A percentile compares a stretch with the other conserved stretches of the same genome.
These are phyloP conservation scores for Phytopythium delawarense DNA, from an alignment of 352 stramenopile genomes.

Conservation along the genomic window DNA sequence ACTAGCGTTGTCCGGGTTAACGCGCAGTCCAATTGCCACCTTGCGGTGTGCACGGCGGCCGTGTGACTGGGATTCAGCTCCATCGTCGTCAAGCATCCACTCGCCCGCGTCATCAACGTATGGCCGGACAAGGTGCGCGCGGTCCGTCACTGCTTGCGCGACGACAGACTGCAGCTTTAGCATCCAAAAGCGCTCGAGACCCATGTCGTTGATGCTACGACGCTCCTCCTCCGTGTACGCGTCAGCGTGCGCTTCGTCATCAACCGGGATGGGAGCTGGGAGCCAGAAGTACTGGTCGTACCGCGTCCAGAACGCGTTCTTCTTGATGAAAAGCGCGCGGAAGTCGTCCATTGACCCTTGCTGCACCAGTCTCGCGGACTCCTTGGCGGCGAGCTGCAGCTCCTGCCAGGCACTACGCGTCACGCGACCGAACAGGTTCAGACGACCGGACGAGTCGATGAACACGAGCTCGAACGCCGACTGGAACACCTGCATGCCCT, in stretches of 20 bases:
- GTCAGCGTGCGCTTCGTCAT: constrained; percentile 49
- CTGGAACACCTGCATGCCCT: constrained; percentile 66
- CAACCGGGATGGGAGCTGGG: constrained; percentile 35
- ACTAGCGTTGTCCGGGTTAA: constrained; percentile 71
- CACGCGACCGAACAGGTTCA: constrained; percentile 76
- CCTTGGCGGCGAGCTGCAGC: constrained; percentile 53
- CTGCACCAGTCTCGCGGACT: constrained; percentile 60
- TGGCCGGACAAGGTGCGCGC: constrained; percentile 57
- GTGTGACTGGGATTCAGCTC: constrained; percentile 6
- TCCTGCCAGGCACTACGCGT: constrained; percentile 64
- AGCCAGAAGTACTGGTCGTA: constrained; percentile 89
- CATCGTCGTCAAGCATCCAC: constrained; percentile 44
- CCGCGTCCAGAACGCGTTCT: constrained; percentile 73
- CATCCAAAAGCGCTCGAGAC: constrained; percentile 68
- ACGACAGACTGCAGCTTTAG: constrained; percentile 49
- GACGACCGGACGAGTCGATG: constrained; percentile 62
- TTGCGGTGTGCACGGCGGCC: constrained; percentile 34
- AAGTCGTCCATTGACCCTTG: constrained; percentile 72
- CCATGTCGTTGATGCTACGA: constrained; percentile 65
- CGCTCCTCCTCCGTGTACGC: constrained; percentile 71
- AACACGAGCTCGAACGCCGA: constrained; percentile 71
- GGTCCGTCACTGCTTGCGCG: constrained; percentile 55
- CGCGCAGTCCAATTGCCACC: constrained; percentile 74
- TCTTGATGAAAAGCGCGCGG: constrained; percentile 77
- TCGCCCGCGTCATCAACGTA: constrained; percentile 35